Conservation (phyloP, 495 filamentous ascomycete genomes). For the Monascus purpureus region DNA sequence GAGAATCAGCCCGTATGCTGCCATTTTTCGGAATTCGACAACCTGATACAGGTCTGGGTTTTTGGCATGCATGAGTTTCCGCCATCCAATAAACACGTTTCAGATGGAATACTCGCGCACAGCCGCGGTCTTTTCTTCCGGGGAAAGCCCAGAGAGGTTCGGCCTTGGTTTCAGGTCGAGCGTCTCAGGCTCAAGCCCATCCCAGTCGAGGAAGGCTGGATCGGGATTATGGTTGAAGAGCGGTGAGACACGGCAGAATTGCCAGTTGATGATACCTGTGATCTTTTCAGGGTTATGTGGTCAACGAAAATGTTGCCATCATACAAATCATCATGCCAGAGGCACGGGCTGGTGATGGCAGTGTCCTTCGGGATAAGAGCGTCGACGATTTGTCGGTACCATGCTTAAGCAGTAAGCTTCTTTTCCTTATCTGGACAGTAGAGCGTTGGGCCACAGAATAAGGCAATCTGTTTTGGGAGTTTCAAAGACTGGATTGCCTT, state of each 20-base stretch:
- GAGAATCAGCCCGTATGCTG: constrained; percentile 18
- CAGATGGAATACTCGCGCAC: constrained; percentile 11
- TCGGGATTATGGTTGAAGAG: constrained; percentile 22
- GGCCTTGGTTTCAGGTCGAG: constrained; percentile 13
- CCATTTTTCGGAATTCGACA: constrained; percentile 16
- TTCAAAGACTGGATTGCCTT: constrained; percentile 14
- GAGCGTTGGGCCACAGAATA: constrained; percentile 19
- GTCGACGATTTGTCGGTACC: constrained; percentile 14
- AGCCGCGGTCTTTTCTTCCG: constrained; percentile 10
- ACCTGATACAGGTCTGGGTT: constrained; percentile 15
- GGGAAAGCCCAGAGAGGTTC: constrained; percentile 10
- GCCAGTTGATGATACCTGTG: constrained; percentile 26
- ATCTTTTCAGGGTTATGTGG: constrained; percentile 16
- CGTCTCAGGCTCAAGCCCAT: constrained; percentile 17
- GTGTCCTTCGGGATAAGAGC: constrained; percentile 13
- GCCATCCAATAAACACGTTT: constrained; percentile 20
- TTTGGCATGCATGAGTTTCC: constrained; percentile 19
- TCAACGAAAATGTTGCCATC: constrained; percentile 27
- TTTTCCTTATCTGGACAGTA: constrained; percentile 18
- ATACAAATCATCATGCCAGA: constrained; percentile 30
- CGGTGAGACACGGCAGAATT: constrained; percentile 19
- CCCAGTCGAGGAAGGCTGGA: constrained; percentile 18
- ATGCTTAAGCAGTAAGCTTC: constrained; percentile 15
- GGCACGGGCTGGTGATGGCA: constrained; percentile 13
- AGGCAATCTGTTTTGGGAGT: constrained; percentile 12